Conservation (phyloP, 192 early-diverging fungal species). For the Cladochytrium replicatum region DNA sequence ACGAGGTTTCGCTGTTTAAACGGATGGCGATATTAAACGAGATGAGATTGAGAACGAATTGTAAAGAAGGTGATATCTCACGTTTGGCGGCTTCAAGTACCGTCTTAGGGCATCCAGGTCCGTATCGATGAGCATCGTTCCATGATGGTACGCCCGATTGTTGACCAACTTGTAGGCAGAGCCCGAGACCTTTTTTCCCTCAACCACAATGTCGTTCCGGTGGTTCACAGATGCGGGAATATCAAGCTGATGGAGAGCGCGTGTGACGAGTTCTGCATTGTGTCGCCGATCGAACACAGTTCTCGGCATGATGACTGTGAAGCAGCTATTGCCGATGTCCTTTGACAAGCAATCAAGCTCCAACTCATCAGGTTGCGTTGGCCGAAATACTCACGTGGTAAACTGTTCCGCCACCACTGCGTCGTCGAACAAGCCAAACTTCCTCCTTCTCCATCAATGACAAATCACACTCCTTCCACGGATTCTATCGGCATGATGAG, state of each 20-base stretch:
- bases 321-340: conserved; percentile 94
- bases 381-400: conserved; percentile 58
- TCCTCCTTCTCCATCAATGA: conserved; percentile 47
- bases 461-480: conserved; percentile 91
- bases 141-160: conserved; percentile 83
- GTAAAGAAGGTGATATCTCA: conserved; percentile 5
- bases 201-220: conserved; percentile 82
- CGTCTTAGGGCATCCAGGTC: conserved; percentile 51
- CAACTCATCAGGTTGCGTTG: not conserved
- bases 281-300: conserved; percentile 62
- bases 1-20: conserved; percentile 43
- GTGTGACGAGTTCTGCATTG: conserved; percentile 66
- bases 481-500: conserved; percentile 54
- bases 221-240: conserved; percentile 75
- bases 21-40: conserved; percentile 7
- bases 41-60: not conserved
- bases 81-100: conserved; percentile 31
- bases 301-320: conserved; percentile 88
- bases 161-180: conserved; percentile 88
- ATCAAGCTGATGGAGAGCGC: conserved; percentile 66
- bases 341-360: conserved; percentile 13
- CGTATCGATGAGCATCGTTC: conserved; percentile 94
- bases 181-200: conserved; percentile 78
- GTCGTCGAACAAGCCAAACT: conserved; percentile 77
- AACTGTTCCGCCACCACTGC: conserved; percentile 88